Conservation (phyloP, 75 land plant genomes). For the Cryptomeria japonica region DNA sequence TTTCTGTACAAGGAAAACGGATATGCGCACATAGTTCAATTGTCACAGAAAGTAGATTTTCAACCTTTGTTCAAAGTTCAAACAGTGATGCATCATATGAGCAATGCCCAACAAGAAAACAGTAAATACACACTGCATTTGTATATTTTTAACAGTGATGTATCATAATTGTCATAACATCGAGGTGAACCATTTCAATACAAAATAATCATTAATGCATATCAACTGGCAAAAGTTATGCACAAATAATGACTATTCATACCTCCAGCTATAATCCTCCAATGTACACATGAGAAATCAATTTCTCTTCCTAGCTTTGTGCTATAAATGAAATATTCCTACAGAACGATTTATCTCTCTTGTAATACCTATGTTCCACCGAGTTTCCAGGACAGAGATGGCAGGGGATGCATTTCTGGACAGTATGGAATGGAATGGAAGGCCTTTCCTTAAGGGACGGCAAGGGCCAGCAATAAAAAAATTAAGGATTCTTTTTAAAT, state of each 20-base stretch:
- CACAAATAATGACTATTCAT: not conserved
- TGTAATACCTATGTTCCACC: not conserved
- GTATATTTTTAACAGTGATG: not conserved
- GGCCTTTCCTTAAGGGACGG: too few relatives aligned
- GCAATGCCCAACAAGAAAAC: not conserved
- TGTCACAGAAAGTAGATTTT: not conserved
- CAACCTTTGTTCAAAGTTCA: not conserved
- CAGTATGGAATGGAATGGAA: too few relatives aligned
- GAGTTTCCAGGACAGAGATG: too few relatives aligned
- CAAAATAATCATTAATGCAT: not conserved
- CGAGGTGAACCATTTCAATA: not conserved
- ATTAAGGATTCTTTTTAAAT: too few relatives aligned
- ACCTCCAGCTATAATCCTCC: not conserved
- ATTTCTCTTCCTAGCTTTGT: not conserved
- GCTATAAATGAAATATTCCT: not conserved
- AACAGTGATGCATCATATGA: not conserved
- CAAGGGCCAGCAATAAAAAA: too few relatives aligned
- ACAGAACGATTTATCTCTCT: not conserved
- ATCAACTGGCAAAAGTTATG: not conserved
- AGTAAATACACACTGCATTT: not conserved
- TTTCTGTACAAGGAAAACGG: not conserved
- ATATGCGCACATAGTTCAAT: not conserved
- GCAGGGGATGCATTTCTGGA: too few relatives aligned
- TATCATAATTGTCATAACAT: not conserved
- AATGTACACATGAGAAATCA: not conserved